Evolutionary conservation across 257 asterid genomes (phyloP), one percentile per base, ranked within the genome.

Genomic region (Leonotis leonurus): DNA sequence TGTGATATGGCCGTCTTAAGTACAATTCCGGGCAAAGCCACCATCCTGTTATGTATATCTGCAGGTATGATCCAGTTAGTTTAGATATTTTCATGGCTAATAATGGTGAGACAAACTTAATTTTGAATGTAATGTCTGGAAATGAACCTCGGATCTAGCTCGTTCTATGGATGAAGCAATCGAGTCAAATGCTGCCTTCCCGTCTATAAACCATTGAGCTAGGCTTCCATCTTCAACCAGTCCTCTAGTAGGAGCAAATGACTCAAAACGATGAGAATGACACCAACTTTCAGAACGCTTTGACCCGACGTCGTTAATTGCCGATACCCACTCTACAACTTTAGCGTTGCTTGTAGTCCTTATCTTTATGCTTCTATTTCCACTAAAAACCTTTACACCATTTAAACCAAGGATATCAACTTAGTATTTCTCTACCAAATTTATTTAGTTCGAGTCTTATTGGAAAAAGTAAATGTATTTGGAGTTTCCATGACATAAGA

Each of bases 21-120:
- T 85, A 90, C 70, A 90, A 73, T 67, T 90, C 98, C 6, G 98
- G 98, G 83, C 98, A 88, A 79, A 90, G 85, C 98, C 98, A 90
- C 98, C 98, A 90, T 54, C 98, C 98, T 17, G 98, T 90, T 65
- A 90, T 85, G 80, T 79, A 90, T 75, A 90, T 84, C 98, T 90
- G 87, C 36, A 64, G 16, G 65, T 58, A 69, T 45, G 27, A 11
- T 25, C 49, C 20, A 46, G 69, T 66, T 53, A 62, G 59, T 70
- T 75, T 57, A 73, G 69, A 63, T 35, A 26, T 53, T 61, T 13
- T 22, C 41, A 32, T 22, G 48, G 45, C 59, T 21, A 58, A 36
- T 48, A 67, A 46, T 36, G 55, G 53, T 26, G 17, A 53, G 49
- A 71, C 62, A 50, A 59, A 54, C 40, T 62, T 12, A 37, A 51